Conservation (phyloP, 2,329 filamentous ascomycete species). For the Aureobasidium leucospermi region DNA sequence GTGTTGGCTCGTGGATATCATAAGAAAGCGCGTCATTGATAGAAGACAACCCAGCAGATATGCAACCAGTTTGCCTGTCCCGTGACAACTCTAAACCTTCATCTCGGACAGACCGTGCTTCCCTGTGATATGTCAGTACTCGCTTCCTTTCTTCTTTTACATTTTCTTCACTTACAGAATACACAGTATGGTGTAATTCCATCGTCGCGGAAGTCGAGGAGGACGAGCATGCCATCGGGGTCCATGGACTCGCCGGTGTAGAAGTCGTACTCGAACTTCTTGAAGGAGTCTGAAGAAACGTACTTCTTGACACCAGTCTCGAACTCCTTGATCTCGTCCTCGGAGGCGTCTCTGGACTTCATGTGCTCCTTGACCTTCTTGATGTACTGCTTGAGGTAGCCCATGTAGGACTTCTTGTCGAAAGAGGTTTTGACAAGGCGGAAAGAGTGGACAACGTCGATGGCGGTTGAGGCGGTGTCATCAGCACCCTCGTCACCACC, state of each 20-base stretch:
- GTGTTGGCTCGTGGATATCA: constrained; percentile 15
- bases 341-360: constrained; percentile 53
- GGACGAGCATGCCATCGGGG: constrained; percentile 85
- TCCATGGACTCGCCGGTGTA: constrained; percentile 89
- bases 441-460: constrained; percentile 92
- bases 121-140: constrained; percentile 36
- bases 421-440: constrained; percentile 70
- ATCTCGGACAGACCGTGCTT: constrained; percentile 84
- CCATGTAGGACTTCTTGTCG: constrained; percentile 81
- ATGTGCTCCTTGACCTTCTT: constrained; percentile 74
- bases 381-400: constrained; percentile 94
- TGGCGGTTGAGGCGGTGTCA: constrained; percentile 65
- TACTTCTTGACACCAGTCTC: constrained; percentile 66
- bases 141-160: no score
- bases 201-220: constrained; percentile 97
- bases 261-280: constrained; percentile 76
- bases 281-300: constrained; percentile 61
- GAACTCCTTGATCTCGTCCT: constrained; percentile 67
- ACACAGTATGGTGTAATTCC: constrained; percentile 83
- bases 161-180: constrained; percentile 44
- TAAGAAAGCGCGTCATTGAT: constrained; percentile 8
- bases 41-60: constrained; percentile 3
- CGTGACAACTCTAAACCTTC: constrained; percentile 62
- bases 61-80: constrained; percentile 5
- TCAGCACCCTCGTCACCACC: constrained; percentile 66